A percentile compares a stretch with the other conserved stretches of the same genome.
phyloP scores from a whole-genome alignment of 1,139 yeast genomes.

The Lodderomyces margitis region DNA sequence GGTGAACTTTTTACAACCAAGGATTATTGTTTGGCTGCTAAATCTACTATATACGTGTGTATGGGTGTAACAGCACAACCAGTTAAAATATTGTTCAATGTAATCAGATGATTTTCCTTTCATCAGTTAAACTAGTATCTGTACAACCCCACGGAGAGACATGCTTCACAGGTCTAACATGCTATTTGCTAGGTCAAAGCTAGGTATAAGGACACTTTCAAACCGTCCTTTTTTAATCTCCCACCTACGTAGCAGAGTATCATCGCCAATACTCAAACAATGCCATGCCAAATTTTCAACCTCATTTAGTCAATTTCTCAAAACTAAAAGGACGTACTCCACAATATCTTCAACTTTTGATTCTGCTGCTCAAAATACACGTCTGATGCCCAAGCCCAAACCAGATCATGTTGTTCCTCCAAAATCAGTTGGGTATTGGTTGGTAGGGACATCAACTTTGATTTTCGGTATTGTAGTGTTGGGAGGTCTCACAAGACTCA shows the following conservation, averaged over 20 bases:
- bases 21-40: not conserved
- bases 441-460: constrained; percentile 83
- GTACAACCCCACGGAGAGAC: not conserved
- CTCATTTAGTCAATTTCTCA: not conserved
- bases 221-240: not conserved
- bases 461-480: constrained; percentile 95
- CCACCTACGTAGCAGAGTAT: not conserved
- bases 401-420: constrained; percentile 30
- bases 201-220: not conserved
- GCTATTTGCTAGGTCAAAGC: not conserved
- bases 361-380: not conserved
- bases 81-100: constrained; percentile 1
- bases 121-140: not conserved
- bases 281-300: not conserved
- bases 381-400: constrained; percentile 10
- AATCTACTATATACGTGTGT: not conserved
- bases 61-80: not conserved
- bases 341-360: constrained; percentile 7
- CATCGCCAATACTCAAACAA: not conserved
- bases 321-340: constrained; percentile 9
- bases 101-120: constrained; percentile 6
- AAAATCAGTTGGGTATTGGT: constrained; percentile 78
- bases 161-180: not conserved
- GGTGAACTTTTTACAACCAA: constrained; percentile 2
- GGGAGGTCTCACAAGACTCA: constrained; percentile 92